phyloP scores from a whole-genome alignment of 306 rosid species.

The Quercus mongolica region DNA sequence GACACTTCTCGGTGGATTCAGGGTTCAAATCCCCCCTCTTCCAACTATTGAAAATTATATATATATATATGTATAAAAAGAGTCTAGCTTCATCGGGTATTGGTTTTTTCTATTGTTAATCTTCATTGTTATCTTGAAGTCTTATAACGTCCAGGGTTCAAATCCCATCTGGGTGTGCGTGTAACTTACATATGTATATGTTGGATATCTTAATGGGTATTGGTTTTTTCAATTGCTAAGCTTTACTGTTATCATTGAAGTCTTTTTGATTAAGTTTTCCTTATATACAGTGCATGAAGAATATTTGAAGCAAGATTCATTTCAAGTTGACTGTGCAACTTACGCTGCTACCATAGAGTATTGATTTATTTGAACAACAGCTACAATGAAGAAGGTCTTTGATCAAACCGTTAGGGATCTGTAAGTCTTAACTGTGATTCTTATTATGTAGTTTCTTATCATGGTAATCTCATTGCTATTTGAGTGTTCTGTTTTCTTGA shows the following conservation, averaged over 20 bases:
- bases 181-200: not conserved
- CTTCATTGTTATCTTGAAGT: not conserved
- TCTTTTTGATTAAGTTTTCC: slow-evolving; percentile 1
- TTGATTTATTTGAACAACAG: slow-evolving; percentile 21
- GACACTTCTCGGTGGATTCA: too few relatives aligned
- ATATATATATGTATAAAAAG: too few relatives aligned
- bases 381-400: slow-evolving; percentile 86
- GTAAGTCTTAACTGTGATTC: slow-evolving; percentile 48
- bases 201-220: not conserved
- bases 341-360: slow-evolving; percentile 30
- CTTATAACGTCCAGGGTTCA: too few relatives aligned
- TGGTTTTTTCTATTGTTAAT: not conserved
- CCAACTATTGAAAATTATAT: too few relatives aligned
- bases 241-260: not conserved
- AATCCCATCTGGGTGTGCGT: not conserved
- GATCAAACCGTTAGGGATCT: slow-evolving; percentile 97
- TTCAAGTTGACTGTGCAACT: slow-evolving; percentile 24
- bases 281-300: not conserved
- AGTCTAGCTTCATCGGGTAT: not conserved
- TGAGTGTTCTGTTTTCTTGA: not conserved
- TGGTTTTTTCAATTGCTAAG: not conserved
- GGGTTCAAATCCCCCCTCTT: too few relatives aligned
- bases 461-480: not conserved
- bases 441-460: not conserved
- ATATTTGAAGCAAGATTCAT: slow-evolving; percentile 14